phyloP scores from a whole-genome alignment of 441 rosid species.

The Eutrema salsugineum region DNA sequence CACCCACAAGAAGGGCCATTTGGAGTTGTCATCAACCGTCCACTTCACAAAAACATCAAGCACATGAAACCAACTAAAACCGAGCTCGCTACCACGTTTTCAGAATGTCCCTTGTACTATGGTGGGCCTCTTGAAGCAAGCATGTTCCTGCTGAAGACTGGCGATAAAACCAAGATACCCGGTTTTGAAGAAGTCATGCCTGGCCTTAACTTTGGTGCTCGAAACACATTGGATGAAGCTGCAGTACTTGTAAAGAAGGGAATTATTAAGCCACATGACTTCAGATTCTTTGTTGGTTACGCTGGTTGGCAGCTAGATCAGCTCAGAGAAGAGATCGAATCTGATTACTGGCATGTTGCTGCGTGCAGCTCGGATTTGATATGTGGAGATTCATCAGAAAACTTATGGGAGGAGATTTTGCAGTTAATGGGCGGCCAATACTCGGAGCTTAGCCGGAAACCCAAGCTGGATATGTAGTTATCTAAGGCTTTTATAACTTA shows the following conservation, averaged over 20 bases:
- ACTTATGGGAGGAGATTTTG: slow-evolving; percentile 87
- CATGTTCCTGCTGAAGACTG: slow-evolving; percentile 68
- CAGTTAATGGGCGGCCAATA: slow-evolving; percentile 90
- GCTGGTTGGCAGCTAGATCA: slow-evolving; percentile 96
- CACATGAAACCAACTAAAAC: slow-evolving; percentile 71
- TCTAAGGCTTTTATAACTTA: slow-evolving; percentile 6
- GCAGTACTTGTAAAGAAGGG: slow-evolving; percentile 76
- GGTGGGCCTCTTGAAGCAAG: slow-evolving; percentile 96
- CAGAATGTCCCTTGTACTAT: slow-evolving; percentile 78
- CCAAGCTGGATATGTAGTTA: slow-evolving; percentile 72
- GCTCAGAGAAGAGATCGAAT: slow-evolving; percentile 80
- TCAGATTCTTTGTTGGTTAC: slow-evolving; percentile 84
- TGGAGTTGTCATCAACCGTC: slow-evolving; percentile 86
- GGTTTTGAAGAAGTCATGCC: slow-evolving; percentile 86
- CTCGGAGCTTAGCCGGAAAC: slow-evolving; percentile 89
- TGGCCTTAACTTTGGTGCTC: slow-evolving; percentile 75
- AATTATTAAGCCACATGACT: slow-evolving; percentile 71
- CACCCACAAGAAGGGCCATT: slow-evolving; percentile 90
- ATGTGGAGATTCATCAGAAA: slow-evolving; percentile 53
- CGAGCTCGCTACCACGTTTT: slow-evolving; percentile 76
- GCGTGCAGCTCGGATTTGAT: slow-evolving; percentile 79
- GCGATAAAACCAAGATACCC: slow-evolving; percentile 49
- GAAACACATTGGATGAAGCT: slow-evolving; percentile 79
- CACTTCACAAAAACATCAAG: slow-evolving; percentile 73
- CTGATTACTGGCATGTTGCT: slow-evolving; percentile 77